Base-by-base conservation (phyloP, 2,329 filamentous ascomycete genomes). In the Penicillium concentricum region DNA sequence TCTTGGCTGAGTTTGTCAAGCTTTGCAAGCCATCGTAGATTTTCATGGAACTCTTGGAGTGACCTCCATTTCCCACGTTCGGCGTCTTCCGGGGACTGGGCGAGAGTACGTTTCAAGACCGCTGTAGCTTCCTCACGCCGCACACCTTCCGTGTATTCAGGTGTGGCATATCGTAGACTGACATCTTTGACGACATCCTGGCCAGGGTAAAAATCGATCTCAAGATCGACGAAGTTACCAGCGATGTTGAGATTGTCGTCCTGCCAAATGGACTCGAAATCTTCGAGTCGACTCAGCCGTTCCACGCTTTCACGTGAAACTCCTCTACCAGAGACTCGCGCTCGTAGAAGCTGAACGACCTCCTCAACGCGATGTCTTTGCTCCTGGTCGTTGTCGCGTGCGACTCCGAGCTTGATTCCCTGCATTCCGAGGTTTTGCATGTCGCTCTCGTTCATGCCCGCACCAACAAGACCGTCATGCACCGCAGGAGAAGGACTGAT, bases 251-350 rank as follows among this genome's bases (percentile, higher is more conserved):
- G 68, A 57, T 72, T 74, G 41, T 79, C 73, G 16, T 79, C 76
- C 58, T 79, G 76, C 76, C 76, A 79, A 41, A 78, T 74, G 15
- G 75, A 77, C 48, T 78, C 76, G 32, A 79, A 78, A 2, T 76
- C 77, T 56, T 78, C 74, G 2, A 79, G 63, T 48, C 72, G 69
- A 22, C 72, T 75, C 22, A 79, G 51, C 47, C 76, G 69, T 58
- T 79, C 76, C 28, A 79, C 68, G 0, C 74, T 72, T 48, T 78
- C 76, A 16, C 77, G 69, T 49, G 75, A 77, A 28, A 79, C 71
- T 2, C 76, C 77, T 52, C 76, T 69, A 8, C 77, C 77, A 2
- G 73, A 69, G 7, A 78, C 72, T 2, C 75, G 71, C 16, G 71
- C 67, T 34, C 74, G 73, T 18, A 79, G 67, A 24, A 73, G 64